Evolutionary conservation across 768 basidiomycete genomes (phyloP).

Genomic region (Neoboletus brunneissimus): DNA sequence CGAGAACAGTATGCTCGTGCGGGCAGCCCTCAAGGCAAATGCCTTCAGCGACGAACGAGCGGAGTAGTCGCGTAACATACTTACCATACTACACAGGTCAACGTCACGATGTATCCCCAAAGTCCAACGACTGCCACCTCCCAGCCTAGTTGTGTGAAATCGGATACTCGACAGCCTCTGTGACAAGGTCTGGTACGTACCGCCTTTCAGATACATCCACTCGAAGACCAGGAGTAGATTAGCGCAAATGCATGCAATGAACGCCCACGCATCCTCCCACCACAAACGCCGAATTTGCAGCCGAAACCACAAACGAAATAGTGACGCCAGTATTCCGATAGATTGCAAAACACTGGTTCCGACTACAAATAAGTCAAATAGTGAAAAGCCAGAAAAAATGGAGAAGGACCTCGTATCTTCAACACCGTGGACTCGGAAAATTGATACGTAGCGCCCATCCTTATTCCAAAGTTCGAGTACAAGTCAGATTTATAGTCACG

Average conservation of each 20-base stretch:
- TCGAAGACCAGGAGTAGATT: conserved; percentile 2
- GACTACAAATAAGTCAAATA: conserved; percentile 2
- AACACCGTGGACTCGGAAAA: conserved; percentile 11
- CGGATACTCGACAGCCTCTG: background rate
- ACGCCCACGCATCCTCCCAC: conserved; percentile 25
- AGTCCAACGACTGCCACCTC: conserved; percentile 6
- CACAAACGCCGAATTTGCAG: conserved; percentile 15
- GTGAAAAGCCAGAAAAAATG: background rate
- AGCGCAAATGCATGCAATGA: conserved; percentile 7
- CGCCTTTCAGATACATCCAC: conserved; percentile 17
- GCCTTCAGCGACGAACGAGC: background rate
- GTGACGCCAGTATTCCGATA: conserved; percentile 11
- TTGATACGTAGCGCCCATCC: conserved; percentile 8
- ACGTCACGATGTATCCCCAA: conserved; percentile 9
- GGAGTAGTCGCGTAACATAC: background rate
- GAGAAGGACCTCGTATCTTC: conserved; percentile 9
- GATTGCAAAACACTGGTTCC: conserved; percentile 5
- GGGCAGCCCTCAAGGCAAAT: conserved; percentile 16
- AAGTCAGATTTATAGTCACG: conserved; percentile 6
- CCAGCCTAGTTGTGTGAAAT: conserved; percentile 2
- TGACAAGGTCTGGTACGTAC: conserved; percentile 7
- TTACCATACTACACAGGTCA: conserved; percentile 17
- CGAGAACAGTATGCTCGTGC: conserved; percentile 22
- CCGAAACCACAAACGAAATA: conserved; percentile 22
- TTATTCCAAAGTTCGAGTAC: background rate